A percentile compares a stretch with the other conserved stretches of the same genome.
Evolutionary conservation across 2,329 filamentous ascomycete genomes (phyloP).

Genomic region (Venturia aucupariae): DNA sequence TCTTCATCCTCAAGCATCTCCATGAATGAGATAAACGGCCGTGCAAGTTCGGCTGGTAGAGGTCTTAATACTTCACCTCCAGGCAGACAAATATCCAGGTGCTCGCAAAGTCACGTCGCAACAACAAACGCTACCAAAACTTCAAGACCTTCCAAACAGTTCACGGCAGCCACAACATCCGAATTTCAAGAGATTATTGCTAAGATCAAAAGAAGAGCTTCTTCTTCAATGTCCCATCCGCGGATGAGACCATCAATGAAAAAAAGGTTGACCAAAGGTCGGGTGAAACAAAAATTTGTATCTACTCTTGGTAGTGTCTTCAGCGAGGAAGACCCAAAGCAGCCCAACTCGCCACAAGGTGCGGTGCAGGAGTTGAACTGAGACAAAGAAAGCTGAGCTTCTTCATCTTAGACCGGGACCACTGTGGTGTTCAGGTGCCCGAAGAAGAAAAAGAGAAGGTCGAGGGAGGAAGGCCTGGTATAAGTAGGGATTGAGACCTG

Average conservation of each 20-base stretch:
- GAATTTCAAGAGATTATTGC: not conserved
- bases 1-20: not conserved
- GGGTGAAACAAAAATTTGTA: not conserved
- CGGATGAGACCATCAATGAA: not conserved
- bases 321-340: too few relatives aligned
- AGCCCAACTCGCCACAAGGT: not conserved
- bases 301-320: not conserved
- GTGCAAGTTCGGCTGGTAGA: too few relatives aligned
- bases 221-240: slow-evolving; percentile 1
- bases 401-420: not conserved
- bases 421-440: not conserved
- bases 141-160: too few relatives aligned
- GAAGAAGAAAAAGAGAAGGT: not conserved
- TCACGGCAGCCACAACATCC: not conserved
- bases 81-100: not conserved
- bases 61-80: not conserved
- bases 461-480: not conserved
- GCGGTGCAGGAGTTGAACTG: not conserved
- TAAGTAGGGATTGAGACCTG: not conserved
- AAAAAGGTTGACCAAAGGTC: not conserved
- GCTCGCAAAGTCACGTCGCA: not conserved
- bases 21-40: too few relatives aligned
- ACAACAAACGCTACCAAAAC: not conserved
- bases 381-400: not conserved
- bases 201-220: not conserved